Evolutionary conservation across 352 stramenopile species (phyloP).

Genomic region (Phytopythium delawarense): DNA sequence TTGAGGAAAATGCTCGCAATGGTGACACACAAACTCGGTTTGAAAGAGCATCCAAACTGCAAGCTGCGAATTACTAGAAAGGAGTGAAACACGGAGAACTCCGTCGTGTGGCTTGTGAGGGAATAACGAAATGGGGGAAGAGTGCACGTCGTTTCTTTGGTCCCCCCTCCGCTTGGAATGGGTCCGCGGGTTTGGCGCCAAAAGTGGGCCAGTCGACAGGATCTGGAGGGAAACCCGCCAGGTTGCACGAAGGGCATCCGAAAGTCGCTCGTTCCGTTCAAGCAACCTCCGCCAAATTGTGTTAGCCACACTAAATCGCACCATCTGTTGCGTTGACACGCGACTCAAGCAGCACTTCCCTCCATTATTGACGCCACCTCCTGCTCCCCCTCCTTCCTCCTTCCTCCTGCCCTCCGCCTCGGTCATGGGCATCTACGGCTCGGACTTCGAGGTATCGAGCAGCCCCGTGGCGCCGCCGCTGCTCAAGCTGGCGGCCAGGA

Average conservation of each 20-base stretch:
- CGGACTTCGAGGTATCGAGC: slow-evolving; percentile 63
- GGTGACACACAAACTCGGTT: neutral
- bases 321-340: no score
- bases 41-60: neutral
- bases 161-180: neutral
- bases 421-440: slow-evolving; percentile 43
- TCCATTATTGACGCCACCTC: no score
- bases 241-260: neutral
- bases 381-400: no score
- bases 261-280: no score
- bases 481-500: slow-evolving; percentile 38
- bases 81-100: neutral
- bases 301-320: no score
- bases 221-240: neutral
- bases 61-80: neutral
- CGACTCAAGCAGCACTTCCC: no score
- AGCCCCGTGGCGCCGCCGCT: slow-evolving; percentile 36
- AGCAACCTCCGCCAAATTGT: no score
- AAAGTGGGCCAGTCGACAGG: neutral
- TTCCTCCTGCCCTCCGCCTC: neutral
- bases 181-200: neutral
- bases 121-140: neutral
- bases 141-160: neutral
- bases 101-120: neutral
- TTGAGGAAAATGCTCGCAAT: neutral